Evolutionary conservation across 169 alveolate species (phyloP).

Genomic region (Babesia bovis): DNA sequence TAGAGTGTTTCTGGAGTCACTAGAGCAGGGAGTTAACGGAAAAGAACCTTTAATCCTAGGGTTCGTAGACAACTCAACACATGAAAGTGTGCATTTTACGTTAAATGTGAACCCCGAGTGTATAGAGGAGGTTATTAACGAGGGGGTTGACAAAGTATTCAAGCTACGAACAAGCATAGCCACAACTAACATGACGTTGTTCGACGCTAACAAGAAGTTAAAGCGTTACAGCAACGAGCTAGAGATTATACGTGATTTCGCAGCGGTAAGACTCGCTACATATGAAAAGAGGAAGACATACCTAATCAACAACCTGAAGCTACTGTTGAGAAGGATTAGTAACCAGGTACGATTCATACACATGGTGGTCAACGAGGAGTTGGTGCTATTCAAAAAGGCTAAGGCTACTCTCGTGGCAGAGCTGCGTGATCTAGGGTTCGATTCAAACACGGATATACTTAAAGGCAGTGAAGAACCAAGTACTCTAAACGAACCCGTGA

Average conservation of each 20-base stretch:
- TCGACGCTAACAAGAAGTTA: constrained; percentile 89
- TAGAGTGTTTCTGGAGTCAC: constrained; percentile 89
- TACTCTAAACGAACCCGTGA: constrained; percentile 27
- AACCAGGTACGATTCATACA: constrained; percentile 88
- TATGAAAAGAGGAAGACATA: constrained; percentile 88
- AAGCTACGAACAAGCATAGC: constrained; percentile 86
- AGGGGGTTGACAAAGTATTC: constrained; percentile 91
- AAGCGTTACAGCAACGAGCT: constrained; percentile 87
- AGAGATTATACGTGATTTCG: constrained; percentile 91
- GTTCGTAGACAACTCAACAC: constrained; percentile 84
- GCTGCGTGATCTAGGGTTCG: constrained; percentile 80
- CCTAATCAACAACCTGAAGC: constrained; percentile 81
- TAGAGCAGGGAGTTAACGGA: constrained; percentile 46
- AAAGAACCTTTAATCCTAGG: constrained; percentile 71
- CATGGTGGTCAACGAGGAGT: constrained; percentile 85
- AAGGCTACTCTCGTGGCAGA: constrained; percentile 76
- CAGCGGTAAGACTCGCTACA: constrained; percentile 86
- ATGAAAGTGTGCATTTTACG: constrained; percentile 83
- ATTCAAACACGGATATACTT: constrained; percentile 70
- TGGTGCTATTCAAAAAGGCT: constrained; percentile 78
- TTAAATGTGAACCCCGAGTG: constrained; percentile 80
- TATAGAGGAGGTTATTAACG: constrained; percentile 70
- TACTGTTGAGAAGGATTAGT: constrained; percentile 79
- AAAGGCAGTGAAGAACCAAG: constrained; percentile 76
- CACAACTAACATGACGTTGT: constrained; percentile 92